Evolutionary conservation across 371 early-diverging fungal species (phyloP), one percentile per base, ranked within the genome.

Genomic region (Blastocladiella emersonii): DNA sequence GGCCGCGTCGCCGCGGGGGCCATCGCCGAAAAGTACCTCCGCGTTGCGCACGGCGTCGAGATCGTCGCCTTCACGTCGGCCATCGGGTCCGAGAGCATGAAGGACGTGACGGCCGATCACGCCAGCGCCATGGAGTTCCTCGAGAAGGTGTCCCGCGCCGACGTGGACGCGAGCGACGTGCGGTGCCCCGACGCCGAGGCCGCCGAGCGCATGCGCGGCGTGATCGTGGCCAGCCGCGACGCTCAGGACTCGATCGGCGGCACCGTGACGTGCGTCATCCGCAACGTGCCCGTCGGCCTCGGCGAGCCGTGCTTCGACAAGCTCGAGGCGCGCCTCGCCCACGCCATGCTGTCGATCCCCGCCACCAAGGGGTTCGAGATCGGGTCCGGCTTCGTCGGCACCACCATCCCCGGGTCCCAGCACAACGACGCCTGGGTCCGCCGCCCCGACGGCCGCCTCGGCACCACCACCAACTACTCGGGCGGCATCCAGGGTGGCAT

Each of bases 261-360:
- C n/a, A 86, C 88, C 3, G 88, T 97, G 21, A 89, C 91, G n/a
- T 97, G 98, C 73, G 93, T 97, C 39, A 90, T 97, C 71, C 84
- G 98, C 57, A 89, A 91, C 64, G 84, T 86, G 36, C 98, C 98
- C 19, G 69, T 81, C 21, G 98, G 98, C n/a, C 77, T 97, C 61
- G 98, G 98, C 60, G 98, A 97, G 71, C 98, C 98, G 13, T 90
- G 92, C 74, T 97, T 97, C 69, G 98, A 97, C 73, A 97, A 97
- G 71, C 77, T 95, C 39, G 95, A 97, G 72, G 96, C 98, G n/a
- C 72, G 85, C 64, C 77, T 97, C 60, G 98, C 96, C 12, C 96
- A 97, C 68, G 98, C 96, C n/a, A 97, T 97, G 98, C 75, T 97
- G 63, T 93, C 94, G 34, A 94, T 97, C 62, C 98, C 98, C 25